These are phyloP conservation scores for Acanthamoeba healyi DNA, from an alignment of 208 protist genomes.

Conservation along the genomic window DNA sequence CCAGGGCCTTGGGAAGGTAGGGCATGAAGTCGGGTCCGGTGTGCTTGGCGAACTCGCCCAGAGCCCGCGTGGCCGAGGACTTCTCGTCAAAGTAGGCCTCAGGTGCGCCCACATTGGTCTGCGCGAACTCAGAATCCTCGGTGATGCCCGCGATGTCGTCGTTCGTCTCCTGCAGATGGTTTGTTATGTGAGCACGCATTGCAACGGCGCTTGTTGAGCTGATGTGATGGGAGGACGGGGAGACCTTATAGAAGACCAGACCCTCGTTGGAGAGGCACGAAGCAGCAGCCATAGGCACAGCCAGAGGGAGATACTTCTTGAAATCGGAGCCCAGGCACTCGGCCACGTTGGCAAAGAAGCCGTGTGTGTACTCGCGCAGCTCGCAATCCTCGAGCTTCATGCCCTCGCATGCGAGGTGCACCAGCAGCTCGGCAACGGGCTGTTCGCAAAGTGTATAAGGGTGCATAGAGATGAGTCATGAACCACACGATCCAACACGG, in stretches of 20 bases:
- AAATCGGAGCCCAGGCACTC: conserved; percentile 54
- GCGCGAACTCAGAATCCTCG: conserved; percentile 28
- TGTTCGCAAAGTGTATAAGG: not conserved
- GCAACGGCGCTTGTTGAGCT: not conserved
- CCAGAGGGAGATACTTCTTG: conserved; percentile 23
- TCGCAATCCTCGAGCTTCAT: conserved; percentile 69
- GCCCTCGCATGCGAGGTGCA: conserved; percentile 49
- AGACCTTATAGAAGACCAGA: conserved; percentile 61
- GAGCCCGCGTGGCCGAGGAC: conserved; percentile 10
- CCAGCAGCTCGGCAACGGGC: conserved; percentile 32
- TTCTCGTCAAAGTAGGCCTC: conserved; percentile 72
- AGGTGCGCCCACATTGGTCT: conserved; percentile 47
- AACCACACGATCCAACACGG: not conserved
- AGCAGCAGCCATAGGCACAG: not conserved
- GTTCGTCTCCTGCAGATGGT: not conserved
- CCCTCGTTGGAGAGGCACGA: conserved; percentile 69
- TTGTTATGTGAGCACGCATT: too few relatives aligned
- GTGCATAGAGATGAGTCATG: too few relatives aligned
- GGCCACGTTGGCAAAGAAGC: conserved; percentile 68
- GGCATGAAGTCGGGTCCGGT: conserved; percentile 24
- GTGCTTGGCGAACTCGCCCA: conserved; percentile 45
- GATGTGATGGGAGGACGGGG: not conserved
- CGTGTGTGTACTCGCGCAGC: conserved; percentile 61
- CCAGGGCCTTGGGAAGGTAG: conserved; percentile 55
- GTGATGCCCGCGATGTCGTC: conserved; percentile 14